Evolutionary conservation across 129 eudicot genomes (phyloP).

Genomic region (Saussurea involucrata): DNA sequence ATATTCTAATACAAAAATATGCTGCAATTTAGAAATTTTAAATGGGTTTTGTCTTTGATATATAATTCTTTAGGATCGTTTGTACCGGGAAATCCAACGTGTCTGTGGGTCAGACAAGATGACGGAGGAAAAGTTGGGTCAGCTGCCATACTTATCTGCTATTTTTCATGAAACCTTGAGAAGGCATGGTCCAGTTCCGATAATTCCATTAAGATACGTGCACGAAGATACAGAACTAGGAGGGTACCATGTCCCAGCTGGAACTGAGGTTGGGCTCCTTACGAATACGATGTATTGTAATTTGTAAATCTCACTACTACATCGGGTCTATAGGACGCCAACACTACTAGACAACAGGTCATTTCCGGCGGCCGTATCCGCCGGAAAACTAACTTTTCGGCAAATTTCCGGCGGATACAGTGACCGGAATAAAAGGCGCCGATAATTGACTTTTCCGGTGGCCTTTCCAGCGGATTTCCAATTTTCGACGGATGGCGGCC

Average conservation of each 20-base stretch:
- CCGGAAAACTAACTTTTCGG: too few relatives aligned
- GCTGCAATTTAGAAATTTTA: background rate
- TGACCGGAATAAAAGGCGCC: too few relatives aligned
- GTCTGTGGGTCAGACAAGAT: constrained; percentile 51
- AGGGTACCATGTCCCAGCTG: constrained; percentile 61
- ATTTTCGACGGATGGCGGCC: too few relatives aligned
- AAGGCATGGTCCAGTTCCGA: constrained; percentile 52
- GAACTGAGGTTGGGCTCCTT: constrained; percentile 46
- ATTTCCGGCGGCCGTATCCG: too few relatives aligned
- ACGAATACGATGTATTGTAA: too few relatives aligned
- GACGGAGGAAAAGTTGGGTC: constrained; percentile 46
- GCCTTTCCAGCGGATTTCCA: too few relatives aligned
- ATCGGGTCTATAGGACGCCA: background rate
- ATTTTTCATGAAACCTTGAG: constrained; percentile 61
- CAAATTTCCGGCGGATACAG: too few relatives aligned
- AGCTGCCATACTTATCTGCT: constrained; percentile 49
- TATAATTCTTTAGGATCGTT: constrained; percentile 31
- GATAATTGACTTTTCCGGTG: too few relatives aligned
- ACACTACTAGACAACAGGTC: too few relatives aligned
- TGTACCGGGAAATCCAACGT: constrained; percentile 42
- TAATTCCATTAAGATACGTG: constrained; percentile 48
- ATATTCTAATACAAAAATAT: background rate
- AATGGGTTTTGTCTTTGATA: background rate
- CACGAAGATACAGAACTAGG: constrained; percentile 57
- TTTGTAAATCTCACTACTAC: too few relatives aligned